phyloP scores from a whole-genome alignment of 1,284 basidiomycete species.

The Ceratobasidium papillatum region DNA sequence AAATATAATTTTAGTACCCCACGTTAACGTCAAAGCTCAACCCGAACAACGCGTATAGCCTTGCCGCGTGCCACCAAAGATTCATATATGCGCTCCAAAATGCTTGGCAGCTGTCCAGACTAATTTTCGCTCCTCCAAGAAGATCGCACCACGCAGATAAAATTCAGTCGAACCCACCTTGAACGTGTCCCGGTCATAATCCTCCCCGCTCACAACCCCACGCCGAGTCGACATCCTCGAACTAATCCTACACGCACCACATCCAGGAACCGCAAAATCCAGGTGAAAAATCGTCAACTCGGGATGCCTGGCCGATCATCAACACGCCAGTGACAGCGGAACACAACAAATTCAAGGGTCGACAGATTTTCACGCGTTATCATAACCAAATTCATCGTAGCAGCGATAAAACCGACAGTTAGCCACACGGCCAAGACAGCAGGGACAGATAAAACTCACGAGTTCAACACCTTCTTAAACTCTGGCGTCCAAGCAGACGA shows the following conservation, averaged over 20 bases:
- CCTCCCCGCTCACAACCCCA: constrained; percentile 48
- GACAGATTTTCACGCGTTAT: neutral
- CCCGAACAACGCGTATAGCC: neutral
- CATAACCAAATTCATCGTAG: too few species aligned
- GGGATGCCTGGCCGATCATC: constrained; percentile 55
- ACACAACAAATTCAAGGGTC: neutral
- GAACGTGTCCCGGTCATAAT: constrained; percentile 51
- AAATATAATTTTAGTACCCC: neutral
- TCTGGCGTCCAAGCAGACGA: constrained; percentile 80
- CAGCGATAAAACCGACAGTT: too few species aligned
- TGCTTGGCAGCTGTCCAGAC: too few species aligned
- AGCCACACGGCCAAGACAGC: too few species aligned
- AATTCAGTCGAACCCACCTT: constrained; percentile 43
- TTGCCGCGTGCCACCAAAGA: neutral
- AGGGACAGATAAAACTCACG: too few species aligned
- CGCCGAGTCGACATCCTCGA: constrained; percentile 55
- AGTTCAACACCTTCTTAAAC: constrained; percentile 71
- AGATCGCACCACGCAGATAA: neutral
- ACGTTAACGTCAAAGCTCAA: neutral
- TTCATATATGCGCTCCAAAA: neutral
- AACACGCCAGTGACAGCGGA: neutral
- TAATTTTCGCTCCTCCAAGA: too few species aligned
- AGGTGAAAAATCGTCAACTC: constrained; percentile 63
- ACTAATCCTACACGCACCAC: constrained; percentile 82
- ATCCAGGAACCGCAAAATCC: constrained; percentile 66